Evolutionary conservation across 2,329 filamentous ascomycete species (phyloP), one percentile per base, ranked within the genome.

Genomic region (Trichoderma polysporum): DNA sequence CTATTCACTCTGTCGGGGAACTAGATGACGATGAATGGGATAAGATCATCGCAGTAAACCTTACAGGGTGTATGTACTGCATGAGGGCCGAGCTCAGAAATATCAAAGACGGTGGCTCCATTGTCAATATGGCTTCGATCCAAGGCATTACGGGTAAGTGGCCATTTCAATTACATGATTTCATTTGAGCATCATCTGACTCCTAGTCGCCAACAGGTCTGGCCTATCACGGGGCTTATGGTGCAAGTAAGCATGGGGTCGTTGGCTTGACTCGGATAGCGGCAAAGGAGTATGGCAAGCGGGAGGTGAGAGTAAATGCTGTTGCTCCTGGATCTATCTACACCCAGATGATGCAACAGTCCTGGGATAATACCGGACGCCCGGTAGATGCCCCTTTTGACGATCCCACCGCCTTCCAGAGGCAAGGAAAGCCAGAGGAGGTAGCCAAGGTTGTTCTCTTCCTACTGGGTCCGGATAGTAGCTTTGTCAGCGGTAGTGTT

Each of bases 101-200:
- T 49, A 73, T 76, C 57, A 70, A 66, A 31, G 70, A 77, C 39
- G 81, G 83, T 1, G 85, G 85, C 8, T 86, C 85, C 68, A 87
- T 89, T 71, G 86, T 89, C 63, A 88, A 86, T 72, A 79, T 85
- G 31, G 79, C 83, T 29, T 86, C 83, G 52, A 83, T 78, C 62
- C 75, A 78, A 61, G 75, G 76, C 33, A 71, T 84, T 37, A 82
- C 84, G 41, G 85, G 85, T 71, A 71, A 15, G 74, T 73, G 27
- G 25, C 15, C 33, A 22, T 47, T 47, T 27, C 9, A n/a, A n/a
- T 27, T 35, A 29, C 27, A 27, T 45, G 29, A 13, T 33, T 66
- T 45, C 27, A 56, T 29, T 47, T 52, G 33, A 25, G 22, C 27
- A 47, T 53, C 61, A 56, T 35, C 61, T 64, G 29, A 64, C 50